Conservation (phyloP, 768 basidiomycete species). For the Mycena albidolilacea region DNA sequence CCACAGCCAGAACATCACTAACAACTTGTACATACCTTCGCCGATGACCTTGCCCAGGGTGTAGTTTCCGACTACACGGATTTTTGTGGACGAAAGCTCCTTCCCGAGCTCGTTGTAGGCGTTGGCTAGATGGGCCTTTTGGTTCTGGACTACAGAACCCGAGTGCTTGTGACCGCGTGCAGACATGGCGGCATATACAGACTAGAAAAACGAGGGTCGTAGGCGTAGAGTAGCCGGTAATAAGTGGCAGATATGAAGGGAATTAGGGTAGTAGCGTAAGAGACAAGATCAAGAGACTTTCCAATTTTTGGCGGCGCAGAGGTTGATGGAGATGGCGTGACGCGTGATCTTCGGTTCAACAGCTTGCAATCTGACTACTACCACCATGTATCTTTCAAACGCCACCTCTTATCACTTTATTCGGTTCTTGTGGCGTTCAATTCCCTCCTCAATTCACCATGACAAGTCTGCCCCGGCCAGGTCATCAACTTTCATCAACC, state of each 20-base stretch:
- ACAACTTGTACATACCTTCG: slow-evolving; percentile 74
- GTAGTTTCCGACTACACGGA: slow-evolving; percentile 95
- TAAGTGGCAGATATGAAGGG: slow-evolving; percentile 37
- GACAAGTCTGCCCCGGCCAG: background rate
- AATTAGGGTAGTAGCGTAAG: slow-evolving; percentile 29
- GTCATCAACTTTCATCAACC: no score
- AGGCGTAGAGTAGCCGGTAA: slow-evolving; percentile 40
- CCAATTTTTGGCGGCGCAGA: slow-evolving; percentile 18
- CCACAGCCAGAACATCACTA: slow-evolving; percentile 23
- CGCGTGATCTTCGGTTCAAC: background rate
- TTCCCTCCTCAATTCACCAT: background rate
- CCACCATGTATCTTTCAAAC: background rate
- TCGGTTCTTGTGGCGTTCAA: background rate
- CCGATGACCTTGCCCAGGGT: slow-evolving; percentile 95
- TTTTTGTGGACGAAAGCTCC: slow-evolving; percentile 91
- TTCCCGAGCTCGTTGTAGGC: slow-evolving; percentile 98
- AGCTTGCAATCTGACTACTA: background rate
- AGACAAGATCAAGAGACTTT: slow-evolving; percentile 20
- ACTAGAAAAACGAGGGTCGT: slow-evolving; percentile 38
- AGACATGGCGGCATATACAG: slow-evolving; percentile 63
- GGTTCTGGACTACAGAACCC: slow-evolving; percentile 77
- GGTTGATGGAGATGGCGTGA: background rate
- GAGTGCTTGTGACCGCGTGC: slow-evolving; percentile 72
- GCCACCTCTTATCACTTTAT: background rate
- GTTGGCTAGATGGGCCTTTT: slow-evolving; percentile 91